Evolutionary conservation across 1,284 basidiomycete species (phyloP).

Genomic region (Apiotrichum veenhuisii): DNA sequence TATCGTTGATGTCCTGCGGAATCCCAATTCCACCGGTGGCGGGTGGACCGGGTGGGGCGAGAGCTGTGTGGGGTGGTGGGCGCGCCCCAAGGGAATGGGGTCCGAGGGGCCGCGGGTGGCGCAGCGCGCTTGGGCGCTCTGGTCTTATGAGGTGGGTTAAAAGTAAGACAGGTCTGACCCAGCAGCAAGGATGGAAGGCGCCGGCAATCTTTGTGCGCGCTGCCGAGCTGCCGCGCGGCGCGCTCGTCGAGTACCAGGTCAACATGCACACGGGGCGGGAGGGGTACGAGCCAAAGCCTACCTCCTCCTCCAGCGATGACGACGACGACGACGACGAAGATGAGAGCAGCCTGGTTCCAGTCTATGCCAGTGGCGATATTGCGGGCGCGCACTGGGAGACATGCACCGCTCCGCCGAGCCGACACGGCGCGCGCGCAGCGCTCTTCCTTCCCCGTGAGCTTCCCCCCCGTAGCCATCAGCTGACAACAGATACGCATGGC

Average conservation of each 20-base stretch:
- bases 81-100: conserved; percentile 37
- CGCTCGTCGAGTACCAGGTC: conserved; percentile 56
- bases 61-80: conserved; percentile 62
- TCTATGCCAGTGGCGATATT: conserved; percentile 6
- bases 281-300: conserved; percentile 7
- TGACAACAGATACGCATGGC: neutral
- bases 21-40: conserved; percentile 54
- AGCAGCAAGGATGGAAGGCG: conserved; percentile 27
- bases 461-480: neutral
- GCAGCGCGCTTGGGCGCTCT: conserved; percentile 51
- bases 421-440: conserved; percentile 21
- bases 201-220: conserved; percentile 67
- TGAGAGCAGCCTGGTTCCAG: conserved; percentile 11
- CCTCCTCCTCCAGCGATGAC: conserved; percentile 5
- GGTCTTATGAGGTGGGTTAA: conserved; percentile 23
- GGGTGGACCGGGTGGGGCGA: conserved; percentile 64
- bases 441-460: conserved; percentile 26
- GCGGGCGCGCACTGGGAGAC: conserved; percentile 24
- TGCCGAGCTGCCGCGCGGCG: conserved; percentile 69
- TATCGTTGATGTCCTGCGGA: conserved; percentile 60
- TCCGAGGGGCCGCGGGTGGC: conserved; percentile 51
- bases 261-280: conserved; percentile 45
- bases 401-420: conserved; percentile 11
- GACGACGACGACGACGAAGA: conserved; percentile 26
- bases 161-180: conserved; percentile 13